Evolutionary conservation across 768 basidiomycete species (phyloP), one percentile per base, ranked within the genome.

Genomic region (Xerocomellus intermedius): DNA sequence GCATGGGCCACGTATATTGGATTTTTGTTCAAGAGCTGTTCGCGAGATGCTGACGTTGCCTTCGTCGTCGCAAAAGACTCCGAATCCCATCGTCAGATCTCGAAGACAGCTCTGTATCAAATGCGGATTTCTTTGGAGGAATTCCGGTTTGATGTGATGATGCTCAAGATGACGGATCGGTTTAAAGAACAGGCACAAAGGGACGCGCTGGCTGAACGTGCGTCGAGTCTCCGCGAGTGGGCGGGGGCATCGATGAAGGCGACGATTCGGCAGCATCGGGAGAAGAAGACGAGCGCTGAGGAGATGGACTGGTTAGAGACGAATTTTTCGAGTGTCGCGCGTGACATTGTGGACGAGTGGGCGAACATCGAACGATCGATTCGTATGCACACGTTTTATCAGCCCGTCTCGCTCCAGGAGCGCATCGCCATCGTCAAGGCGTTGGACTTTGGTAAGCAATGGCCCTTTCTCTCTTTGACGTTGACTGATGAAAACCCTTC

Each of bases 361-460:
- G 48, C 54, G 7, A 69, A 65, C 9, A 63, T 86, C 2, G 74
- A 72, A 55, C 44, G 53, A 16, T 73, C 72, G 16, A 65, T 86
- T 35, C 63, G 69, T 12, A 26, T 44, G 44, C 77, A 75, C 48
- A 79, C 75, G 0, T 78, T 82, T 61, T 84, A 86, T 52, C 58
- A 76, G 50, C 69, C 80, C 1, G 66, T 87, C 4, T 82, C 82
- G 13, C 62, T 80, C 42, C 71, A 84, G 5, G 85, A 87, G 58
- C 74, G 75, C 30, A 76, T 75, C 56, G 67, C 67, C 12, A 74
- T 87, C 30, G 74, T 86, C 35, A 74, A 73, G 42, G 79, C 79
- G 0, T 63, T 85, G n/a, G 50, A 67, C 22, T 85, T 84, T 55
- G 63, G 83, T 82, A 56, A 73, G 47, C 5, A 21, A 22, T 1